phyloP scores from a whole-genome alignment of 108 stramenopile species.

The Craspedostauros australis region DNA sequence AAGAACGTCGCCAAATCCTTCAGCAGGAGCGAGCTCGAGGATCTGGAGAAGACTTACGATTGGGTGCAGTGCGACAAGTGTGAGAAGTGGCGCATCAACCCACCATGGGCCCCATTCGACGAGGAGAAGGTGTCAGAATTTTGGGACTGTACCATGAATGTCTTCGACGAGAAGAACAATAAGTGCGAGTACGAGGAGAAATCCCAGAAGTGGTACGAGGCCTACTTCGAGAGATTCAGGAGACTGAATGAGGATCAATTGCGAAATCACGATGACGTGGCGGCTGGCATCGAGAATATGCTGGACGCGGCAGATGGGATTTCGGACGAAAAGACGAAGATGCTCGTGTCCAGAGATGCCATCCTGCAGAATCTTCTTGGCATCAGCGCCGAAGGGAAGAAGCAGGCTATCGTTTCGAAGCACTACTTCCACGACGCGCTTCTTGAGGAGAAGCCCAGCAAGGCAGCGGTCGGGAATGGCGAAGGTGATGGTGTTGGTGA shows the following conservation, averaged over 20 bases:
- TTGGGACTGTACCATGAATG: slow-evolving; percentile 38
- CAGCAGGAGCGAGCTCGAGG: slow-evolving; percentile 43
- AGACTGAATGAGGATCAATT: neutral
- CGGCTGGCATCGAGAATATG: neutral
- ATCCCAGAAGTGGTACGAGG: slow-evolving; percentile 24
- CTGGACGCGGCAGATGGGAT: neutral
- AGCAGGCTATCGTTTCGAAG: slow-evolving; percentile 9
- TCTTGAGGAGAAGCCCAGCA: neutral
- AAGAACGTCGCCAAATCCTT: slow-evolving; percentile 47
- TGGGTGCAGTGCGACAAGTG: slow-evolving; percentile 53
- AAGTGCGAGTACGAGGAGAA: slow-evolving; percentile 22
- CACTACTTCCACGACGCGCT: slow-evolving; percentile 27
- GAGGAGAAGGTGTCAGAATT: slow-evolving; percentile 3
- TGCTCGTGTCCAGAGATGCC: slow-evolving; percentile 7
- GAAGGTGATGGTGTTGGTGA: too few relatives aligned
- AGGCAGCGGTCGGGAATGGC: too few relatives aligned
- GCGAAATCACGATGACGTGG: neutral
- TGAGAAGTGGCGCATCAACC: slow-evolving; percentile 49
- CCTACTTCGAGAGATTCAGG: slow-evolving; percentile 3
- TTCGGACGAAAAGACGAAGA: slow-evolving; percentile 8
- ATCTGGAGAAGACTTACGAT: slow-evolving; percentile 34
- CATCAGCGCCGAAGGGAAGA: slow-evolving; percentile 1
- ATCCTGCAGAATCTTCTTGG: slow-evolving; percentile 12
- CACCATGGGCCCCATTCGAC: neutral
- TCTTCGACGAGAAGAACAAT: slow-evolving; percentile 15